Conservation (phyloP, 192 early-diverging fungal genomes). For the Dissophora ornata region DNA sequence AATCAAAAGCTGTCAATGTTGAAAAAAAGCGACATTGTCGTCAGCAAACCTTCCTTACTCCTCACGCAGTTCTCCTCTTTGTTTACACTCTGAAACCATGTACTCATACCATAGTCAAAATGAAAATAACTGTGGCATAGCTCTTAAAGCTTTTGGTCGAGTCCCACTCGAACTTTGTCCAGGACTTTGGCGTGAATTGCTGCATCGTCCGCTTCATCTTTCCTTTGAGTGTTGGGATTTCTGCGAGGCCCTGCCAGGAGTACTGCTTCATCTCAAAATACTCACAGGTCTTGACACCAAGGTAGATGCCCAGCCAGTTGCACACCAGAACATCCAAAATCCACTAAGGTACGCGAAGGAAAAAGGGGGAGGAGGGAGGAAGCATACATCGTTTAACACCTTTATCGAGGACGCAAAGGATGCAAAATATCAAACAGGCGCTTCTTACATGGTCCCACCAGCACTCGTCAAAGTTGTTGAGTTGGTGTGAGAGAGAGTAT, state of each 20-base stretch:
- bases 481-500: conserved; percentile 93
- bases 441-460: conserved; percentile 99
- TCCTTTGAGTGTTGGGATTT: conserved; percentile 86
- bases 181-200: conserved; percentile 94
- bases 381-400: too few relatives aligned
- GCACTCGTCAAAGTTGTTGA: conserved; percentile 98
- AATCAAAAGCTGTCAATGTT: conserved; percentile 70
- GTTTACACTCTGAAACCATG: too few relatives aligned
- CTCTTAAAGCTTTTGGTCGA: conserved; percentile 88
- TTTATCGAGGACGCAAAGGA: too few relatives aligned
- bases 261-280: conserved; percentile 97
- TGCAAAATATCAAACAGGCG: too few relatives aligned
- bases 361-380: too few relatives aligned
- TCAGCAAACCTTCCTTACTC: too few relatives aligned
- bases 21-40: too few relatives aligned
- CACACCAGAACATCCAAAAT: conserved; percentile 92
- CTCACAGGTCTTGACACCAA: conserved; percentile 98
- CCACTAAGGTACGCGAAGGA: too few relatives aligned
- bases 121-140: conserved; percentile 79
- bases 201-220: conserved; percentile 88
- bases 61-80: too few relatives aligned
- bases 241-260: conserved; percentile 90
- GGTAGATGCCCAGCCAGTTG: conserved; percentile 94
- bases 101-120: conserved; percentile 78
- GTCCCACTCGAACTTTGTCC: conserved; percentile 94